Base-by-base conservation (phyloP, 1,284 basidiomycete species). In the Rhodotorula mucilaginosa region DNA sequence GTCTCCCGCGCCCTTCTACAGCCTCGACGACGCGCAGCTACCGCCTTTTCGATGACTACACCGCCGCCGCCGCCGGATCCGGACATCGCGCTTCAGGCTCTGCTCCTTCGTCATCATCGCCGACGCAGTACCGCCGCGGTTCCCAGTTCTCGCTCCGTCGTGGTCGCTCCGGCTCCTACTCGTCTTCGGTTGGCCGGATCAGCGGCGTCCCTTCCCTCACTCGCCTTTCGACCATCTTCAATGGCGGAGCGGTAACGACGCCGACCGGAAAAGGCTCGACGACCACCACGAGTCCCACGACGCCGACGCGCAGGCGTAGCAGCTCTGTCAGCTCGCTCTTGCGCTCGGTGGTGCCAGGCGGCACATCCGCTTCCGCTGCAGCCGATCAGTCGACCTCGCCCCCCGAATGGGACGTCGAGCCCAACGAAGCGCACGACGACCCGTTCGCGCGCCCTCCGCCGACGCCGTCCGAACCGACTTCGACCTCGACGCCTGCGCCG, bases 351-450 rank as follows among this genome's bases (percentile, higher is more conserved):
- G 58, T 44, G 5, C 31, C 39, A 13, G 34, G 57, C 8, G 3
- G 46, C 7, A 6, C 15, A 10, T n/a, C 18, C 10, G 15, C 5
- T 13, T 16, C 61, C 23, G 46, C 47, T 8, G 29, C 59, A 26
- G 8, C n/a, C 46, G 59, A 26, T 7, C 47, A 26, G 47, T 26
- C 29, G 23, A 49, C 5, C 18, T n/a, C 16, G 58, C 29, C n/a
- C 23, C n/a, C n/a, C 51, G 44, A 16, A 23, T 64, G 61, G 67
- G 67, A 64, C 7, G 51, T 72, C 57, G 70, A 72, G 60, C 67
- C 70, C 49, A 68, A 72, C 39, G 70, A 72, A n/a, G 61, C 23
- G 16, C 67, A 61, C 44, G 67, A 68, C 47, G 67, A 72, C 26
- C 70, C 70, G n/a, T 72, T 72, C 54, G 67, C 64, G 8, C 56